Evolutionary conservation across 2,329 filamentous ascomycete species (phyloP).

Genomic region (Colletotrichum paranaense): DNA sequence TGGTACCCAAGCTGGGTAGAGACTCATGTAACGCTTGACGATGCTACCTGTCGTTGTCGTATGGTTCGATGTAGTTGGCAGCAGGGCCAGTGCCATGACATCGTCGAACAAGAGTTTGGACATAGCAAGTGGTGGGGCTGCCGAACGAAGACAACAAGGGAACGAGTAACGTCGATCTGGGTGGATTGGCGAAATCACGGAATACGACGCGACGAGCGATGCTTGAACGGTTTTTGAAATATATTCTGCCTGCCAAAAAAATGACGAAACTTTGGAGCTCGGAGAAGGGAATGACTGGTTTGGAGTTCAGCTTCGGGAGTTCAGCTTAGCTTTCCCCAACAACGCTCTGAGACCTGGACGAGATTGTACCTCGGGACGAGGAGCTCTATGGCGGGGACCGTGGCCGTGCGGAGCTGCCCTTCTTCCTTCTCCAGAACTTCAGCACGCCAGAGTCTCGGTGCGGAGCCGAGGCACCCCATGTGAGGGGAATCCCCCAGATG

Average conservation of each 20-base stretch:
- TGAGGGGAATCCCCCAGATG: slow-evolving; percentile 21
- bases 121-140: slow-evolving; percentile 4
- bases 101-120: slow-evolving; percentile 25
- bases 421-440: slow-evolving; percentile 6
- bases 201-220: background rate
- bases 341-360: slow-evolving; percentile 13
- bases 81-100: slow-evolving; percentile 28
- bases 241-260: background rate
- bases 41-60: background rate
- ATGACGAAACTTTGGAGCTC: background rate
- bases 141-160: background rate
- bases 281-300: slow-evolving; percentile 10
- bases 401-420: slow-evolving; percentile 26
- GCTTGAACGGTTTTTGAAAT: slow-evolving; percentile 1
- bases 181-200: background rate
- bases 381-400: slow-evolving; percentile 10
- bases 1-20: slow-evolving; percentile 33
- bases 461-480: slow-evolving; percentile 33
- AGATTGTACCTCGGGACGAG: slow-evolving; percentile 34
- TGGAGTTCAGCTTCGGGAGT: slow-evolving; percentile 1
- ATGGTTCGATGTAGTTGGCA: background rate
- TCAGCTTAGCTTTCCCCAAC: slow-evolving; percentile 4
- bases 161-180: background rate
- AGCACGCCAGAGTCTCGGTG: background rate
- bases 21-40: slow-evolving; percentile 31